Conservation (phyloP, 768 basidiomycete species). For the Russula sp. region DNA sequence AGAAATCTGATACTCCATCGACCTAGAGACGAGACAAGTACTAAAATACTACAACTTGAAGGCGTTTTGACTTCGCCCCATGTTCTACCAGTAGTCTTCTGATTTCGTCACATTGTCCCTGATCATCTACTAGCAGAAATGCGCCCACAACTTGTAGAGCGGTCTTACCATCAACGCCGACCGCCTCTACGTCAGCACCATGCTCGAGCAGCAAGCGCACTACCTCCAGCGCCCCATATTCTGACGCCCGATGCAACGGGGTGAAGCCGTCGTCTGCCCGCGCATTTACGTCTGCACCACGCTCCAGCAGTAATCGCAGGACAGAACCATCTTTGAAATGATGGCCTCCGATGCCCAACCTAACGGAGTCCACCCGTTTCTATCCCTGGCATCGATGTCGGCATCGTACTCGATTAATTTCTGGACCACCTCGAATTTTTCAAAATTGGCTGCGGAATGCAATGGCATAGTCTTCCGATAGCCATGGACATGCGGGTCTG, state of each 20-base stretch:
- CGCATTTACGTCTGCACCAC: not conserved
- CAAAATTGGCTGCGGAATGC: not conserved
- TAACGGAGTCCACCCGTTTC: not conserved
- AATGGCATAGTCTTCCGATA: rapidly evolving
- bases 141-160: not conserved
- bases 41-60: no score
- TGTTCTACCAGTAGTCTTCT: not conserved
- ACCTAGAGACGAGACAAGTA: no score
- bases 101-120: not conserved
- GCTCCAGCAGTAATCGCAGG: not conserved
- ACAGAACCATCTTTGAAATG: not conserved
- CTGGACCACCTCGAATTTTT: not conserved
- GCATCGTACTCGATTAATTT: not conserved
- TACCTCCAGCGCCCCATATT: not conserved
- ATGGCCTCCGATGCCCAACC: not conserved
- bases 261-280: not conserved
- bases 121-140: no score
- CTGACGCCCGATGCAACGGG: not conserved
- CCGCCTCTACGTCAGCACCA: not conserved
- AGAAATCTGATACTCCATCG: no score
- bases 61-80: not conserved
- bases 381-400: not conserved
- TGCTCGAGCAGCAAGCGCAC: not conserved
- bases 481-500: not conserved
- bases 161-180: not conserved